A percentile compares a stretch with the other conserved stretches of the same genome.
These are phyloP conservation scores for Tremella fuciformis DNA, from an alignment of 768 basidiomycete genomes.

Conservation along the genomic window DNA sequence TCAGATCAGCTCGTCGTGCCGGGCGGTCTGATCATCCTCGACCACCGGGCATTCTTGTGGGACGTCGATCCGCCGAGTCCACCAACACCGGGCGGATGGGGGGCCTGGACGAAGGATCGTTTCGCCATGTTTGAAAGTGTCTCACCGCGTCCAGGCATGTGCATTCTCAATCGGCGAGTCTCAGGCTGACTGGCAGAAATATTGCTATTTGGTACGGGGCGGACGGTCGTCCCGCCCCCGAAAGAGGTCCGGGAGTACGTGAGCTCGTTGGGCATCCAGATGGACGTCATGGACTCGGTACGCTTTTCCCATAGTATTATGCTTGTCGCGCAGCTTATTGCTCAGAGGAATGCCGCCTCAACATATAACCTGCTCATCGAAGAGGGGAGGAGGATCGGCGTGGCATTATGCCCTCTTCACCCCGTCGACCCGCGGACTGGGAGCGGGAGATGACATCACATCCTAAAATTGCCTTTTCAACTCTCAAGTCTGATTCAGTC, in stretches of 20 bases:
- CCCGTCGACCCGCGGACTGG: slow-evolving; percentile 32
- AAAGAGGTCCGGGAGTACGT: slow-evolving; percentile 65
- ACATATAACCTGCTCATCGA: slow-evolving; percentile 92
- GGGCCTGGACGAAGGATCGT: slow-evolving; percentile 68
- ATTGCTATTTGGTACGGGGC: slow-evolving; percentile 82
- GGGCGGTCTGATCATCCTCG: slow-evolving; percentile 75
- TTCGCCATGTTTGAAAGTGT: slow-evolving; percentile 79
- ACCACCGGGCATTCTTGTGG: slow-evolving; percentile 86
- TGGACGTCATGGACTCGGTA: slow-evolving; percentile 87
- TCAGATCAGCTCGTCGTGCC: slow-evolving; percentile 67
- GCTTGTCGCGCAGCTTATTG: slow-evolving; percentile 2
- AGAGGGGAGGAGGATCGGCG: slow-evolving; percentile 88
- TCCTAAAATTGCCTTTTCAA: too few relatives aligned
- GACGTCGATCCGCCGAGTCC: slow-evolving; percentile 63
- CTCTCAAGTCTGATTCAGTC: too few relatives aligned
- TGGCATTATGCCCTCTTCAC: slow-evolving; percentile 71
- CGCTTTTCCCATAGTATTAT: slow-evolving; percentile 26
- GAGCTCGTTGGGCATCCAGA: slow-evolving; percentile 72
- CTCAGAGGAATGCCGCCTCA: slow-evolving; percentile 80
- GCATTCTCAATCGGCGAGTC: too few relatives aligned
- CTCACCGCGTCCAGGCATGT: slow-evolving; percentile 78
- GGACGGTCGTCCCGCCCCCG: slow-evolving; percentile 67
- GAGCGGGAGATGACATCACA: neutral
- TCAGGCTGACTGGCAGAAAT: slow-evolving; percentile 63
- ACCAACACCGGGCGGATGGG: slow-evolving; percentile 29